Conservation (phyloP, 805 yeast genomes). For the Candida verbasci region DNA sequence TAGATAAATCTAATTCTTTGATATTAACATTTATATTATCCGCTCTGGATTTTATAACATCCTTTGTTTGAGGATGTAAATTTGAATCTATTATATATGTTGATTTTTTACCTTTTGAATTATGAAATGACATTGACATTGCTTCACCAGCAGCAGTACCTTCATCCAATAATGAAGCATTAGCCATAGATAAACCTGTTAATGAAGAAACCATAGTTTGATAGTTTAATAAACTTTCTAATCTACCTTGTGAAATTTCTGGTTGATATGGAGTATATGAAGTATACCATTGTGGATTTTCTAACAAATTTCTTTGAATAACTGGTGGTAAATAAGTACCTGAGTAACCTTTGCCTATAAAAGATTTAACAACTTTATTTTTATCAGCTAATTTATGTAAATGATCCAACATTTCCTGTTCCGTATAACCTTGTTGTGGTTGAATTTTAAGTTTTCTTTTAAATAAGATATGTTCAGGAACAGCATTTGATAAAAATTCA, state of each 20-base stretch:
- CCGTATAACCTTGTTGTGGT: constrained; percentile 75
- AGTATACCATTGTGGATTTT: constrained; percentile 97
- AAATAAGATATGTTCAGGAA: constrained; percentile 72
- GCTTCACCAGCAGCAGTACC: constrained; percentile 98
- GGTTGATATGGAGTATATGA: constrained; percentile 99
- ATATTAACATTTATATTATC: constrained; percentile 65
- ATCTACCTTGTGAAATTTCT: constrained; percentile 94
- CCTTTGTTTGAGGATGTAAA: constrained; percentile 81
- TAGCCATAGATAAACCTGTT: constrained; percentile 92
- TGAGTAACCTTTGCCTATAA: constrained; percentile 92
- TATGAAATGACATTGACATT: constrained; percentile 75
- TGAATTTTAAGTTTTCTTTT: constrained; percentile 62
- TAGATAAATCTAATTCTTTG: constrained; percentile 50
- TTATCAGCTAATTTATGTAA: constrained; percentile 66
- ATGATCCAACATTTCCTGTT: constrained; percentile 71
- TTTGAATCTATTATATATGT: constrained; percentile 69
- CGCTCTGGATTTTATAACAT: constrained; percentile 78
- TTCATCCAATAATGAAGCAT: constrained; percentile 92
- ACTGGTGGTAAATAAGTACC: constrained; percentile 90
- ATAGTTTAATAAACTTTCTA: constrained; percentile 83
- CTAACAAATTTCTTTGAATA: constrained; percentile 85
- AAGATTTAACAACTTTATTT: constrained; percentile 68
- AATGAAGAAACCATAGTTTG: constrained; percentile 90
- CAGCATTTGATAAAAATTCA: constrained; percentile 64
- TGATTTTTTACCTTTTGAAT: constrained; percentile 59